Evolutionary conservation across 2,329 filamentous ascomycete genomes (phyloP), one percentile per base, ranked within the genome.

Genomic region (Trichoderma gracile): DNA sequence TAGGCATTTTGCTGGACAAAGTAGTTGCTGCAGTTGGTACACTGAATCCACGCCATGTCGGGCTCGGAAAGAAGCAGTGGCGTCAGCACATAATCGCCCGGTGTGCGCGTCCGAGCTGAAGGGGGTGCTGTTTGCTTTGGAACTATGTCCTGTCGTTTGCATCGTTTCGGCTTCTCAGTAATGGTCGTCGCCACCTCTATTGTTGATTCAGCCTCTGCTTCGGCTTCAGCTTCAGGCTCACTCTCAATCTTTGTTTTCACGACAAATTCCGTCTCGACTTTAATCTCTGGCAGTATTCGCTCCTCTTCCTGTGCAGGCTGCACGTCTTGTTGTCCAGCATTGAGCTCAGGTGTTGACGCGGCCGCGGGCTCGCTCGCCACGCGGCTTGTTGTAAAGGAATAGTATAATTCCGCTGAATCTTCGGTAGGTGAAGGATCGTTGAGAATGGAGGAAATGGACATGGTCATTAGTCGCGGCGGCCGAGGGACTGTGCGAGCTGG

Each of bases 1-100:
- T 96, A 97, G 0, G 92, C 92, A 68, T 98, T 90, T 46, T 87
- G 84, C 75, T 98, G 94, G 6, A 98, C 89, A 73, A 98, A 99
- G 66, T 89, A 86, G 1, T 84, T 84, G 56, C 86, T 85, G 78
- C 95, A 99, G 27, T 90, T 92, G 58, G 87, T 91, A 78, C 95
- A 99, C 67, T 92, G 86, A 50, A 96, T 91, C 94, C 93, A 98
- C 73, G 82, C 92, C 81, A 81, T 93, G 81, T 79, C 81, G 0
- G 89, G 87, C 67, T 93, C 89, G 0, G 88, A 87, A 0, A 97
- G 85, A 0, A 97, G 82, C 14, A 89, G 81, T 0, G 87, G 84
- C 0, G 92, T 96, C 21, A 94, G 86, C 33, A 91, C 89, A 77
- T 98, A 98, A 76, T 95, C 91, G 1, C 91, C 90, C 0, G 89